Evolutionary conservation across 805 yeast species (phyloP), one percentile per base, ranked within the genome.

Genomic region (Zygosaccharomyces gambellarensis): DNA sequence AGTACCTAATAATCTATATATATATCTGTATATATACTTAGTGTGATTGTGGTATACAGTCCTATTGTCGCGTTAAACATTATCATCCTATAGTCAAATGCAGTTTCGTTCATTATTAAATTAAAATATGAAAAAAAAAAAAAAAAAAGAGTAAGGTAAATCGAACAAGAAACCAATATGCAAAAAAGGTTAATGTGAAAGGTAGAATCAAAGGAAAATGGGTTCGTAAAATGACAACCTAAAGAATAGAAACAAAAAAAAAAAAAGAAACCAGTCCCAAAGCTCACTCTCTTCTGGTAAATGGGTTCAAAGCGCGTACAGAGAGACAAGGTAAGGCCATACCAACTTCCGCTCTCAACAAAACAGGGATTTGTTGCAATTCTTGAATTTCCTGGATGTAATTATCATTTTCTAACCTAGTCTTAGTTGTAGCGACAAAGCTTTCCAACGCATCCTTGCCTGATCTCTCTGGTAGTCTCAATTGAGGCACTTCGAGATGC

Each of bases 271-370:
- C 10, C 5, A 14, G 28, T 22, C 12, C n/a, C 5, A 14, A 9
- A 17, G 11, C 12, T 40, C 29, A 55, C 23, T 53, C 61, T 46
- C 55, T 61, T 36, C 49, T 61, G 27, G 61, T 71, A 65, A 90
- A 92, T 29, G 99, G 99, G 61, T 92, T 92, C 62, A 90, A 73
- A 6, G 92, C 86, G 60, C 96, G 79, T 12, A 94, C 96, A 3
- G 97, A 88, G 59, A 92, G 76, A 67, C 97, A 92, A 14, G 99
- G 99, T 47, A 92, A 74, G 2, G 97, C 92, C 90, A 89, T 89
- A 45, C 97, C 97, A 46, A 90, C 81, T 65, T 90, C 98, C 0
- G 97, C 89, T 60, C 97, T 77, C 55, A 94, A 74, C 52, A 92
- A 72, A 29, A 92, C 82, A 8, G 98, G 98, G 43, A 92, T 85